Evolutionary conservation across 192 early-diverging fungal genomes (phyloP), one percentile per base, ranked within the genome.

Genomic region (Pilobolus umbonatus): DNA sequence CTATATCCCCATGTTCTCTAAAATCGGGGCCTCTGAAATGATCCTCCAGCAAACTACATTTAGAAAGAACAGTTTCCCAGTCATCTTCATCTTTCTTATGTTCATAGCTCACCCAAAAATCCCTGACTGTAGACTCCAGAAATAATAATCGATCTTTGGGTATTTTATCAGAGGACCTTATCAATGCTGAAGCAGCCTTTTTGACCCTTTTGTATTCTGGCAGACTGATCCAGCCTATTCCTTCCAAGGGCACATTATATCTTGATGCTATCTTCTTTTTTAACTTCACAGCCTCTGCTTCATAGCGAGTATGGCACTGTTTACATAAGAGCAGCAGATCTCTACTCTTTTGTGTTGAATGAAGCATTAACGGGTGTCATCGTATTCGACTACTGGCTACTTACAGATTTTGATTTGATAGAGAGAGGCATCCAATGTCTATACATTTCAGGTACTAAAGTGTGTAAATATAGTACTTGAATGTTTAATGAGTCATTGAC

Each of bases 361-460:
- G 5, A 51, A 8, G 7, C n/a, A 59, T 39, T 11, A 32, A n/a
- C 24, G 21, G 3, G 6, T 15, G 6, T 32, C 12, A 39, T 32
- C 28, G 12, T 5, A 39, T 14, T n/a, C 8, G 40, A 15, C n/a
- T 22, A 39, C 7, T n/a, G 5, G 29, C 7, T 28, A 15, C 62
- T 40, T 60, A 73, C 71, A 28, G 71, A 59, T 47, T 73, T 68
- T 3, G 71, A 73, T 30, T 73, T 73, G 24, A 73, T 56, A 10
- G 42, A 11, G 12, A 63, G 21, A 12, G 71, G 71, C 71, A 73
- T 73, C 32, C 47, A 59, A 9, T 51, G 68, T 21, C 71, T 52
- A 47, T 73, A 73, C 66, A 73, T 68, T n/a, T 73, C 67, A 39
- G 71, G 71, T 11, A 73, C 63, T 63, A 50, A 5, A 14, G 6